These are phyloP conservation scores for Paecilomyces sp. DNA, from an alignment of 2,329 filamentous ascomycete genomes.

Conservation along the genomic window DNA sequence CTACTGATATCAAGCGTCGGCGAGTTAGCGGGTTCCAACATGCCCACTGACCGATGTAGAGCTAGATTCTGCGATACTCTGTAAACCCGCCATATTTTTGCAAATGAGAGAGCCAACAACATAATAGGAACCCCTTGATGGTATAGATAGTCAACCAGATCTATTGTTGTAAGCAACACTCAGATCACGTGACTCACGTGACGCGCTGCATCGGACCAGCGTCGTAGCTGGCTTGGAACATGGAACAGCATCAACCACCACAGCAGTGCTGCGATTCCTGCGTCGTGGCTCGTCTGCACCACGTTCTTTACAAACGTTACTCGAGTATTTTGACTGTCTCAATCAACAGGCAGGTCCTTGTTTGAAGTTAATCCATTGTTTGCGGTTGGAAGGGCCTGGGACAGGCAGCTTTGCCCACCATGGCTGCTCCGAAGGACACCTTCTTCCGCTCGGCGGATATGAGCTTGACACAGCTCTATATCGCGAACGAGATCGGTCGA, in stretches of 20 bases:
- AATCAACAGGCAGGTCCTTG: neutral
- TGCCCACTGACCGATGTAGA: too few relatives aligned
- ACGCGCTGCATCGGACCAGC: neutral
- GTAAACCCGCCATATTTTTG: too few relatives aligned
- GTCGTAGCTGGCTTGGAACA: neutral
- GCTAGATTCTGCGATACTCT: too few relatives aligned
- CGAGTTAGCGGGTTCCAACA: too few relatives aligned
- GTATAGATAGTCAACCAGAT: too few relatives aligned
- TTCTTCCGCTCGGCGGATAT: constrained; percentile 99
- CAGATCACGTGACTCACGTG: neutral
- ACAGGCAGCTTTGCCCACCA: constrained; percentile 25
- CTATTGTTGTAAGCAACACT: too few relatives aligned
- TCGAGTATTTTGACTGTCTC: neutral
- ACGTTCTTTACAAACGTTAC: neutral
- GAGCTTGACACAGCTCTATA: constrained; percentile 99
- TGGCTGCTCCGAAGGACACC: constrained; percentile 71
- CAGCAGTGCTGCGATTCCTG: neutral
- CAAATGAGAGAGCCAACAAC: too few relatives aligned
- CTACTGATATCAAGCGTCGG: too few relatives aligned
- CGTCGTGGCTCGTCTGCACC: neutral
- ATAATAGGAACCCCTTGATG: too few relatives aligned
- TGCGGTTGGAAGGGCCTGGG: neutral
- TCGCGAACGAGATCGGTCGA: constrained; percentile 96
- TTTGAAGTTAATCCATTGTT: neutral
- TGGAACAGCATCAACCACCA: neutral